Evolutionary conservation across 2,329 filamentous ascomycete species (phyloP).

Genomic region (Cladosporium colombiae): DNA sequence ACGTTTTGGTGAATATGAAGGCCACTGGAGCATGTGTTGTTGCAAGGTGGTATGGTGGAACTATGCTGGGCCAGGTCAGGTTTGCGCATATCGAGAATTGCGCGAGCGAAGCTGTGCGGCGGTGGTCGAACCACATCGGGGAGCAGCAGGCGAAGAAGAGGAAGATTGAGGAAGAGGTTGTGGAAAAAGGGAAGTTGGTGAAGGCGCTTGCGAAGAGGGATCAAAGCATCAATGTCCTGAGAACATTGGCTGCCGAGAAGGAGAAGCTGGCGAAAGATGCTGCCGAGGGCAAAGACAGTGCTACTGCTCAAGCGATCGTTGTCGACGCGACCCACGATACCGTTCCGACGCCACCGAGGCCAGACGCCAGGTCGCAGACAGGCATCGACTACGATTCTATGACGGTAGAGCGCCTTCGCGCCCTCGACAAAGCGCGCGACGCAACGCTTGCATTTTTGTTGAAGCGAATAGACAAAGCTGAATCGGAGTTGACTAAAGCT

Average conservation of each 20-base stretch:
- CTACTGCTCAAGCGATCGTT: neutral
- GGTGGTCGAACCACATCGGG: constrained; percentile 39
- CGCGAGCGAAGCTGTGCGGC: constrained; percentile 50
- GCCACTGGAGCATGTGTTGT: constrained; percentile 53
- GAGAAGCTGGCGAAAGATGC: constrained; percentile 41
- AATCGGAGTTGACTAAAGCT: constrained; percentile 34
- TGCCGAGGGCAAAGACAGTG: neutral
- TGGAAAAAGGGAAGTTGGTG: constrained; percentile 40
- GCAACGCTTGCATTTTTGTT: constrained; percentile 55
- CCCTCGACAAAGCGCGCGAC: constrained; percentile 53
- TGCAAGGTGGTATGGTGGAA: constrained; percentile 57
- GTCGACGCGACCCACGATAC: constrained; percentile 15
- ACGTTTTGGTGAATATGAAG: constrained; percentile 48
- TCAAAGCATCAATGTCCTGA: constrained; percentile 49
- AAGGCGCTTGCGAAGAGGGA: constrained; percentile 50
- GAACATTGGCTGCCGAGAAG: constrained; percentile 48
- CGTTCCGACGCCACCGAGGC: neutral
- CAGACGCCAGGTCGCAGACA: neutral
- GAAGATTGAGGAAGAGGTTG: constrained; percentile 37
- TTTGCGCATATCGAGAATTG: constrained; percentile 55
- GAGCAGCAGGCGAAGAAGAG: constrained; percentile 36
- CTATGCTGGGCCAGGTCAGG: constrained; percentile 54
- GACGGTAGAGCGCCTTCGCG: constrained; percentile 43
- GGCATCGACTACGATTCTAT: constrained; percentile 45
- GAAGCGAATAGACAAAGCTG: constrained; percentile 54